Base-by-base conservation (phyloP, 495 filamentous ascomycete genomes). In the Trichocladium uniseriatum region DNA sequence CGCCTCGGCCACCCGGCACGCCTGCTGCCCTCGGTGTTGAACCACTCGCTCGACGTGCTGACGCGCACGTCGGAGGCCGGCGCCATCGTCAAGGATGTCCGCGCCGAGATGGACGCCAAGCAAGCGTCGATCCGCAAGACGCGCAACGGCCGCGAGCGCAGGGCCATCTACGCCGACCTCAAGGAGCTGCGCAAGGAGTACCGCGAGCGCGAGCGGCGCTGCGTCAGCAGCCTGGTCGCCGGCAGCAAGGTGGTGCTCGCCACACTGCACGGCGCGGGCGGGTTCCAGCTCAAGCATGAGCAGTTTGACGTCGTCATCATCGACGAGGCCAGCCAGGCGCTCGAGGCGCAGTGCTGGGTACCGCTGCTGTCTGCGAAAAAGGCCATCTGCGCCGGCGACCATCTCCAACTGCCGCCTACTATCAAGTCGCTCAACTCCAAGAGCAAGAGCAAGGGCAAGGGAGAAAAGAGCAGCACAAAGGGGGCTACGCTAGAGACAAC, bases 291-390 rank as follows among this genome's bases (percentile, higher is more conserved):
- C 18, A 80, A 77, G 52, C 76, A 80, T 48, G 82, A 94, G 59
- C 66, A 78, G 46, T 99, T 99, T 55, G 92, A 99, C 62, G 86
- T 95, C 5, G 87, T 97, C 2, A 79, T 97, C 28, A 86, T 98
- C 35, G 92, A 98, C 59, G 92, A 98, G 69, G 92, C 89, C 0
- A 92, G 86, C 61, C 92, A 98, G 63, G 92, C 92, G 3, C 74
- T 98, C 13, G 92, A 98, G 64, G 89, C 94, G 1, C 92, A 97
- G 64, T 97, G 90, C 66, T 98, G 92, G 92, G 89, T 96, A n/a
- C 80, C 94, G 13, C 66, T 98, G 27, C 71, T 95, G 14, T 65
- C 73, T 8, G 87, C 88, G 2, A 80, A 78, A 44, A 95, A 95
- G 69, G 79, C 89, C 1, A 82, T 98, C 4, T 82, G 95, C 38